Percentiles rank a stretch among this genome's conserved stretches.
Conservation (phyloP, 176 grass and related monocot genomes). For the Bothriochloa decipiens region DNA sequence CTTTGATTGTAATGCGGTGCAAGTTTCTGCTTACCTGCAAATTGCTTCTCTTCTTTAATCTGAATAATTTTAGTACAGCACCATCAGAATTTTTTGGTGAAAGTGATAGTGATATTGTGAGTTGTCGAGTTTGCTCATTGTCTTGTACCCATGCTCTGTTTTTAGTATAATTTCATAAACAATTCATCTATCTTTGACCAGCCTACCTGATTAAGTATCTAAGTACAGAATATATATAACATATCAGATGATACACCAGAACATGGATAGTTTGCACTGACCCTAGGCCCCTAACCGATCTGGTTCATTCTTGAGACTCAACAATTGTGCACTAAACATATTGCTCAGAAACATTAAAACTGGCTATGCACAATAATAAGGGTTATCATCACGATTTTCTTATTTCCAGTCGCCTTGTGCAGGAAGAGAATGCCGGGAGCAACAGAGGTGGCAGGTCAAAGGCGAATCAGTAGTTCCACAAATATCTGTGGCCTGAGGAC, state of each 20-base stretch:
- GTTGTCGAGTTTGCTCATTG: neutral
- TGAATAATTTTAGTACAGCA: neutral
- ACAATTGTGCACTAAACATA: neutral
- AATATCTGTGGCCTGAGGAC: neutral
- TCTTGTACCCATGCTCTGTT: neutral
- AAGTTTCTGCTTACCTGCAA: neutral
- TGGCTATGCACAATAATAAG: neutral
- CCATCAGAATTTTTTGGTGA: neutral
- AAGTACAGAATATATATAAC: neutral
- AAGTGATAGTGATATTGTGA: neutral
- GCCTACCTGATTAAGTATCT: constrained; percentile 19
- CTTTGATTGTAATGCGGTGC: neutral
- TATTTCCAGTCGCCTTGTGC: constrained; percentile 18
- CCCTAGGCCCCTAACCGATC: neutral
- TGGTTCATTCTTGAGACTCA: neutral
- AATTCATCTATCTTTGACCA: neutral
- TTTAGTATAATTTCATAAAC: constrained; percentile 7
- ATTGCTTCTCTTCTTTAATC: neutral
- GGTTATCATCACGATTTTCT: neutral
- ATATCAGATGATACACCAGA: neutral
- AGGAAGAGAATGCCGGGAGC: constrained; percentile 35
- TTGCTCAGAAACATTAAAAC: neutral
- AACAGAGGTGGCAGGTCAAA: constrained; percentile 29
- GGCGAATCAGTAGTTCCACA: neutral
- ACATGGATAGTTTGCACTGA: neutral